Base-by-base conservation (phyloP, 1,284 basidiomycete species). In the Trichosporon sp. region DNA sequence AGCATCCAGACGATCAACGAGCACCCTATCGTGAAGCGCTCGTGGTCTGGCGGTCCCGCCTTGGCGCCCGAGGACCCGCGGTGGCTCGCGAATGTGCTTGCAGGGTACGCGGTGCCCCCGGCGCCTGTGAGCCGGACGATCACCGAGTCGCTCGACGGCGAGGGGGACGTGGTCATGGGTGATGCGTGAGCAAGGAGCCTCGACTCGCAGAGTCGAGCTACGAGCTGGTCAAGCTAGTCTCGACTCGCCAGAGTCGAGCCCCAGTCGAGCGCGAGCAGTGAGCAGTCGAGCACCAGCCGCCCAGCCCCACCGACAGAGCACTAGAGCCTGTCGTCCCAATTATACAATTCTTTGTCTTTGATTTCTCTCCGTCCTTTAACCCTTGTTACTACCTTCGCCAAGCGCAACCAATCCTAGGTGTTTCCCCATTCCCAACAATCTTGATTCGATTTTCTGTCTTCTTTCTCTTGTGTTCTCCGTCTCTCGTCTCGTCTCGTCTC, bases 11-110 rank as follows among this genome's bases (percentile, higher is more conserved):
- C 82, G 31, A 83, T 94, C 34, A 85, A 85, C 70, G 79, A 78
- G 11, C 88, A 94, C 74, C 84, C 85, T 7, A 84, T 91, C 7
- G 85, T 95, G n/a, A 74, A 81, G 63, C 84, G 90, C 56, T 86
- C 88, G n/a, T 83, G 89, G 60, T 63, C 40, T n/a, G 79, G 79
- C n/a, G 74, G 74, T 49, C 73, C 74, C 4, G 80, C 80, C 1
- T 64, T 81, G 27, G 76, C 75, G 3, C 78, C 78, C 11, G 80
- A 81, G 65, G 72, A 76, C 36, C 69, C 69, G 10, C 58, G 63
- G 9, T 81, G 78, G 75, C 65, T 81, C 29, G 66, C 70, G 14
- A 69, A 73, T 46, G 68, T 81, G 10, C 67, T 81, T 29, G 67
- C 72, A n/a, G 62, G 59, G 25, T 37, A 33, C 54, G 19, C 40